Percentiles rank a stretch among this genome's conserved stretches.
Conservation (phyloP, 139 green algal genomes). For the Monoraphidium neglectum region DNA sequence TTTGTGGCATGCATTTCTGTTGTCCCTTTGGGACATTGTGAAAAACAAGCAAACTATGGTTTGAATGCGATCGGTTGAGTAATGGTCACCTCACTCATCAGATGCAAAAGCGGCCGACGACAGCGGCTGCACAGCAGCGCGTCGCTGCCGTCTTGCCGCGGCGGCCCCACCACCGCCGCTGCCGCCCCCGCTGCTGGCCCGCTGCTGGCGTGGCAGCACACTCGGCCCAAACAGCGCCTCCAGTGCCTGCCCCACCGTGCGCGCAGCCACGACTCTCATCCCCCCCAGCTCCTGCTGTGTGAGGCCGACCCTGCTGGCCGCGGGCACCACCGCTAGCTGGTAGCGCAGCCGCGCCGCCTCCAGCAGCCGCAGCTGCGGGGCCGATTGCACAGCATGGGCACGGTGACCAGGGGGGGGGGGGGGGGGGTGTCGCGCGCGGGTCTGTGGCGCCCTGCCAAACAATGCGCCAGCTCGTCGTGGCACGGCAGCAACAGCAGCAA, state of each 20-base stretch:
- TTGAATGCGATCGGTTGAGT: too few species aligned
- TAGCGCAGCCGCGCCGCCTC: slow-evolving; percentile 73
- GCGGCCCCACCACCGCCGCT: too few species aligned
- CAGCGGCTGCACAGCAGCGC: too few species aligned
- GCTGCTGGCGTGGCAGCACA: too few species aligned
- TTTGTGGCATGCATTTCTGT: too few species aligned
- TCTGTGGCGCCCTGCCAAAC: neutral
- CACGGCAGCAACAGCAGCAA: neutral
- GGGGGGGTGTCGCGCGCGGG: neutral
- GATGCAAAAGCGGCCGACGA: too few species aligned
- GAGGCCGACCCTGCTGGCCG: neutral
- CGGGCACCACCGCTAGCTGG: slow-evolving; percentile 48
- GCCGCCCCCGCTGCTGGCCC: too few species aligned
- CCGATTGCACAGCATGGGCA: neutral
- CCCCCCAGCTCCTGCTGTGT: neutral
- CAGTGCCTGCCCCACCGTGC: neutral
- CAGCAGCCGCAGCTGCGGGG: slow-evolving; percentile 36
- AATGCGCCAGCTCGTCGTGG: neutral
- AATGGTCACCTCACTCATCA: too few species aligned
- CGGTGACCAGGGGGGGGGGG: neutral
- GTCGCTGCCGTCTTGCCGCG: too few species aligned
- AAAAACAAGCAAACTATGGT: too few species aligned
- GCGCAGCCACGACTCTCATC: slow-evolving; percentile 6
- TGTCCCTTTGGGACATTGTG: too few species aligned
- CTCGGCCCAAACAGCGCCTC: slow-evolving; percentile 8